These are phyloP conservation scores for Fusarium nurragi DNA, from an alignment of 2,329 filamentous ascomycete genomes.

Conservation along the genomic window DNA sequence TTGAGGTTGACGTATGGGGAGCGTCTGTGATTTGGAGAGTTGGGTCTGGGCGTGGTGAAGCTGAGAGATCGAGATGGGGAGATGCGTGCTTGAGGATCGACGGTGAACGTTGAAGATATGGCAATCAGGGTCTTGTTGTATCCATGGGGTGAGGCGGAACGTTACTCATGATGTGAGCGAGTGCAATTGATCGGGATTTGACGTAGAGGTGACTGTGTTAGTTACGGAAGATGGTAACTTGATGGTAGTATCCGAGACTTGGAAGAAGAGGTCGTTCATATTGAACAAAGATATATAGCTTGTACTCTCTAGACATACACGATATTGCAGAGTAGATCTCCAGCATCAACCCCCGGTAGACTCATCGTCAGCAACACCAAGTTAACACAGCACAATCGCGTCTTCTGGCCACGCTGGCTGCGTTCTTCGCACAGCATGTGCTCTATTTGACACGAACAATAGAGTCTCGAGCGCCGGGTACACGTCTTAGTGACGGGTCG, in stretches of 20 bases:
- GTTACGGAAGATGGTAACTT: not conserved
- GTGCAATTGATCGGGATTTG: not conserved
- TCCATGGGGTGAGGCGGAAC: not conserved
- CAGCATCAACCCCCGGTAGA: not conserved
- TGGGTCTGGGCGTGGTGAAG: not conserved
- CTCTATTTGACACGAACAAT: not conserved
- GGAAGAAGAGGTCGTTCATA: not conserved
- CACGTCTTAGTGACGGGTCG: not conserved
- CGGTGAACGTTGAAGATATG: not conserved
- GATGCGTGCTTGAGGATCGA: not conserved
- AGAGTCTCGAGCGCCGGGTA: not conserved
- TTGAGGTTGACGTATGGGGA: slow-evolving; percentile 12
- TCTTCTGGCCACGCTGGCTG: not conserved
- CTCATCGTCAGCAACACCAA: not conserved
- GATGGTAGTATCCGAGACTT: not conserved
- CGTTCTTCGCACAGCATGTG: not conserved
- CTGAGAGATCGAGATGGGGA: not conserved
- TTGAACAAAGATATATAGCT: not conserved
- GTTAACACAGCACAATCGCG: not conserved
- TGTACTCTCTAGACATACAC: not conserved
- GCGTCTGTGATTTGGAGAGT: not conserved
- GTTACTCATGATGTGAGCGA: not conserved
- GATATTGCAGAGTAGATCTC: not conserved
- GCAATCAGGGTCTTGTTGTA: not conserved
- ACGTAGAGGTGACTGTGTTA: not conserved